Evolutionary conservation across 1,139 yeast species (phyloP).

Genomic region (Eremothecium sinecaudum): DNA sequence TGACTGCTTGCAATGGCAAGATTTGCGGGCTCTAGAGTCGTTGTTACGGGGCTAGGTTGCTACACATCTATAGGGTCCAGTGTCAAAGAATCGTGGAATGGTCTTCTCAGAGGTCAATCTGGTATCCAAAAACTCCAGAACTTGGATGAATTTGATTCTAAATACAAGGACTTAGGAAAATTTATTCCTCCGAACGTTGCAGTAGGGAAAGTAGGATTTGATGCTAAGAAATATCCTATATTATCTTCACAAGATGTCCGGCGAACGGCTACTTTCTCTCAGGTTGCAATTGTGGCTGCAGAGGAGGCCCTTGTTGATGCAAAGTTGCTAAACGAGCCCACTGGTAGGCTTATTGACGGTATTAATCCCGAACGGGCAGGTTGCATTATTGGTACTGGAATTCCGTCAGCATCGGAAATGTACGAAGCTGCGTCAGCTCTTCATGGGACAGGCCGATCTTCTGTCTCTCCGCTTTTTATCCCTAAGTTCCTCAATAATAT

Average conservation of each 20-base stretch:
- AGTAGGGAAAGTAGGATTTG: constrained; percentile 43
- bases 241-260: constrained; percentile 34
- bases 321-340: constrained; percentile 18
- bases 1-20: no score
- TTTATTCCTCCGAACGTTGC: constrained; percentile 48
- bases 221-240: constrained; percentile 31
- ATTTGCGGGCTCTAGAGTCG: constrained; percentile 45
- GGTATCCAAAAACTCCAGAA: constrained; percentile 50
- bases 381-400: constrained; percentile 86
- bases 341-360: background rate
- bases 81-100: constrained; percentile 43
- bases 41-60: constrained; percentile 83
- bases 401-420: constrained; percentile 77
- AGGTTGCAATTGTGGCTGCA: constrained; percentile 71
- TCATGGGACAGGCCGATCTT: constrained; percentile 49
- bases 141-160: constrained; percentile 42
- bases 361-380: constrained; percentile 36
- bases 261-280: constrained; percentile 62
- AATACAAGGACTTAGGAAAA: constrained; percentile 31
- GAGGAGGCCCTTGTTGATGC: constrained; percentile 69
- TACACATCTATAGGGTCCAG: constrained; percentile 84
- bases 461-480: constrained; percentile 75
- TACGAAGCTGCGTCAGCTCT: constrained; percentile 45
- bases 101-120: constrained; percentile 38
- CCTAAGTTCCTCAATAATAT: constrained; percentile 80